These are phyloP conservation scores for Purpureocillium lavendulum DNA, from an alignment of 2,329 filamentous ascomycete species.

Conservation along the genomic window DNA sequence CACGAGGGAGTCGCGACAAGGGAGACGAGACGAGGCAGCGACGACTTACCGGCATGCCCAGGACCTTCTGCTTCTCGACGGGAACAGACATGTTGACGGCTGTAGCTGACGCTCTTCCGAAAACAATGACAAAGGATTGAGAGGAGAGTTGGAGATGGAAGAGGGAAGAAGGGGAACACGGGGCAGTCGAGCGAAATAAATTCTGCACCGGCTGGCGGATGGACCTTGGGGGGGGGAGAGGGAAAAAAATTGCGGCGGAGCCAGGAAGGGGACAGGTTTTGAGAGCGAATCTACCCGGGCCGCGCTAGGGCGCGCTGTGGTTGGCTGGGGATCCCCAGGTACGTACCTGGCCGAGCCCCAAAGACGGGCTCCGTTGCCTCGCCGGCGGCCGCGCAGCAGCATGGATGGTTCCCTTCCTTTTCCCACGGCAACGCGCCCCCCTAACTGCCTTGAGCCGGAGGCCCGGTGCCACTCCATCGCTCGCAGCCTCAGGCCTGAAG, in stretches of 20 bases:
- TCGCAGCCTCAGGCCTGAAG: slow-evolving; percentile 25
- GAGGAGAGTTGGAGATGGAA: slow-evolving; percentile 48
- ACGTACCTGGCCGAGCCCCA: not conserved
- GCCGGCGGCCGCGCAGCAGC: not conserved
- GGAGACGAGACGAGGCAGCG: slow-evolving; percentile 7
- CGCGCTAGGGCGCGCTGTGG: slow-evolving; percentile 16
- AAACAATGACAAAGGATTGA: slow-evolving; percentile 47
- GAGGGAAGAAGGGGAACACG: slow-evolving; percentile 31
- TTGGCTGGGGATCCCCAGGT: slow-evolving; percentile 5
- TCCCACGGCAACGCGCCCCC: slow-evolving; percentile 27
- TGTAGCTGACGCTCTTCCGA: slow-evolving; percentile 28
- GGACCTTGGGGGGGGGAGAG: slow-evolving; percentile 30
- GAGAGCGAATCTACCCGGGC: slow-evolving; percentile 46
- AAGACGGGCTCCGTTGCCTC: not conserved
- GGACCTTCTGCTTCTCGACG: slow-evolving; percentile 47
- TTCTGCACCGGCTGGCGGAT: slow-evolving; percentile 35
- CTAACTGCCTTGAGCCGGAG: no score
- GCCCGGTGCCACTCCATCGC: no score
- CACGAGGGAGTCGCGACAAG: slow-evolving; percentile 7
- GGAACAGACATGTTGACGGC: slow-evolving; percentile 45
- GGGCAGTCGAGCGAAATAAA: slow-evolving; percentile 33
- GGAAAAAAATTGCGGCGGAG: slow-evolving; percentile 45
- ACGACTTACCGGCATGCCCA: slow-evolving; percentile 60
- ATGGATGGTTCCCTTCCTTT: slow-evolving; percentile 1
- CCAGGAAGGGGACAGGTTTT: slow-evolving; percentile 36